These are phyloP conservation scores for Alloteropsis semialata DNA, from an alignment of 176 grass and related monocot genomes.

Conservation along the genomic window DNA sequence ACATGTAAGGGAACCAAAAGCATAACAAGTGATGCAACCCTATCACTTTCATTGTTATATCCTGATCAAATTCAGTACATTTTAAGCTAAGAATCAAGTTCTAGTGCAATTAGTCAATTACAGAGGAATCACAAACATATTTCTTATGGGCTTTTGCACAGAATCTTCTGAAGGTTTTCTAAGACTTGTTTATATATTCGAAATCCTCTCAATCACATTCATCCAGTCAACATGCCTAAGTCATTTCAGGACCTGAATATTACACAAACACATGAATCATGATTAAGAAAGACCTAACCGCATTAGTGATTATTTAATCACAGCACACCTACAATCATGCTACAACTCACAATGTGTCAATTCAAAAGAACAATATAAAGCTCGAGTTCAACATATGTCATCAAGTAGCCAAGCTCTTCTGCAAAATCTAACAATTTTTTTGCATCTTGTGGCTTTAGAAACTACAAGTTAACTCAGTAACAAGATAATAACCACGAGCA, in stretches of 20 bases:
- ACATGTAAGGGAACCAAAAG: not conserved
- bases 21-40: not conserved
- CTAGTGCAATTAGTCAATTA: not conserved
- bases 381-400: not conserved
- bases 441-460: not conserved
- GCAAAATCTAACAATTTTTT: not conserved
- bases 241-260: not conserved
- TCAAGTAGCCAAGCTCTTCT: not conserved
- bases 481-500: not conserved
- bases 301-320: not conserved
- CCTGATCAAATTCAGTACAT: not conserved
- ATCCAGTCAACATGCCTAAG: not conserved
- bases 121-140: not conserved
- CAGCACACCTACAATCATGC: not conserved
- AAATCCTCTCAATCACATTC: constrained; percentile 9
- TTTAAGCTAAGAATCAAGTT: not conserved
- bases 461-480: not conserved
- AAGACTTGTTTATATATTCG: not conserved
- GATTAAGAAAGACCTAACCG: not conserved
- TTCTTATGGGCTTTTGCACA: not conserved
- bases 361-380: not conserved
- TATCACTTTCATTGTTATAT: not conserved
- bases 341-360: not conserved
- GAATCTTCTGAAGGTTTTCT: not conserved
- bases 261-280: not conserved